Conservation (phyloP, 495 filamentous ascomycete species). For the Talaromyces borbonicus region DNA sequence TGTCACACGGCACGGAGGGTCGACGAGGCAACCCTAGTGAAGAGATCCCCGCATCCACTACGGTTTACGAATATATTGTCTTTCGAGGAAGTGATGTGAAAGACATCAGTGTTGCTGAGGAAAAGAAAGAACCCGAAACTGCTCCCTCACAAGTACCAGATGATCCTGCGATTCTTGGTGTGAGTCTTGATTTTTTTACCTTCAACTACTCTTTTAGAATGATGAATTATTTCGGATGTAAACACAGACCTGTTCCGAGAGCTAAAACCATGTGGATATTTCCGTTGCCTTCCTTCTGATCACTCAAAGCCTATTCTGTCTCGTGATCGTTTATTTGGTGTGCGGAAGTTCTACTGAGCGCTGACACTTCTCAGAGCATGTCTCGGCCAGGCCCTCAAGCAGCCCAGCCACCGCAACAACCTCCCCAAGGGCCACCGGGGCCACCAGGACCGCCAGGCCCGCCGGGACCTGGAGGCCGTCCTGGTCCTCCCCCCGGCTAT, state of each 20-base stretch:
- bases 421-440: conserved; percentile 28
- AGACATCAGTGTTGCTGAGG: conserved; percentile 84
- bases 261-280: conserved; percentile 92
- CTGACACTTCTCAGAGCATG: conserved; percentile 31
- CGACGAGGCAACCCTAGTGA: conserved; percentile 66
- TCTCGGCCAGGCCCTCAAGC: conserved; percentile 32
- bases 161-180: conserved; percentile 93
- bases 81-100: conserved; percentile 99
- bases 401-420: conserved; percentile 27
- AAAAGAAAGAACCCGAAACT: conserved; percentile 60
- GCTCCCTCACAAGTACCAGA: conserved; percentile 67
- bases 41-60: conserved; percentile 70
- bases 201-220: conserved; percentile 27
- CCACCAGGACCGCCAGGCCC: conserved; percentile 32
- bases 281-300: conserved; percentile 98
- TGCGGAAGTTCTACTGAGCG: conserved; percentile 14
- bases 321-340: conserved; percentile 1
- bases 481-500: conserved; percentile 34
- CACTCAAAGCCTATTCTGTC: background rate
- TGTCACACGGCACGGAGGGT: conserved; percentile 87
- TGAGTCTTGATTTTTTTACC: conserved; percentile 46
- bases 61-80: conserved; percentile 97
- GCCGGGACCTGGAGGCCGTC: conserved; percentile 18
- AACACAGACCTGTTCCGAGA: conserved; percentile 63
- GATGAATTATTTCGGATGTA: conserved; percentile 87